Conservation (phyloP, 495 filamentous ascomycete species). For the Sordaria brevicollis region DNA sequence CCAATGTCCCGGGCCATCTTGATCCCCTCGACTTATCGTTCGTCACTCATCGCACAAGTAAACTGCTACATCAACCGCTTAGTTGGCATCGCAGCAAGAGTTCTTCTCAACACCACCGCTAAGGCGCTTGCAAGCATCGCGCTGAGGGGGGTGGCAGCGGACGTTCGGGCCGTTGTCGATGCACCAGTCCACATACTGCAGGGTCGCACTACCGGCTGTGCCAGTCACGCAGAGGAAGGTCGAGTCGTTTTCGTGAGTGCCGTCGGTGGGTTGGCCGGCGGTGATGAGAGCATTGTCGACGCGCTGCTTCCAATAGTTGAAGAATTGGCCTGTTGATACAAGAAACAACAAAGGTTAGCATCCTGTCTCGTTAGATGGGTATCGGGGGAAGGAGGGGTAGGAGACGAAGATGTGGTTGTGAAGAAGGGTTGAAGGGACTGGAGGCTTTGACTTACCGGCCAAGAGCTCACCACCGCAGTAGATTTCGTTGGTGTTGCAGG, state of each 20-base stretch:
- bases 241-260: background rate
- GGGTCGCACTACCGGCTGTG: background rate
- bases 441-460: background rate
- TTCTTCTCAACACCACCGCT: background rate
- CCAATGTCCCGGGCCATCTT: background rate
- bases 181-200: slow-evolving; percentile 1
- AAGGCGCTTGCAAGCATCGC: background rate
- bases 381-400: too few species aligned
- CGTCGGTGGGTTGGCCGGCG: background rate
- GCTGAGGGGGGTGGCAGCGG: slow-evolving; percentile 1
- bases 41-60: background rate
- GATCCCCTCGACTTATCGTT: background rate
- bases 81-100: background rate
- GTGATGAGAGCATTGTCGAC: slow-evolving; percentile 2
- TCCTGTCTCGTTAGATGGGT: too few species aligned
- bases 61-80: background rate
- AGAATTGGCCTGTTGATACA: background rate
- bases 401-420: background rate
- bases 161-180: background rate
- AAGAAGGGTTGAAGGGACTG: background rate
- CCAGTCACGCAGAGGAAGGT: background rate
- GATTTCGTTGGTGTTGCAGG: slow-evolving; percentile 1
- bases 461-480: slow-evolving; percentile 1
- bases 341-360: background rate
- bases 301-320: background rate